Base-by-base conservation (phyloP, 1,139 yeast genomes). In the Barnettozyma hawaiiensis region DNA sequence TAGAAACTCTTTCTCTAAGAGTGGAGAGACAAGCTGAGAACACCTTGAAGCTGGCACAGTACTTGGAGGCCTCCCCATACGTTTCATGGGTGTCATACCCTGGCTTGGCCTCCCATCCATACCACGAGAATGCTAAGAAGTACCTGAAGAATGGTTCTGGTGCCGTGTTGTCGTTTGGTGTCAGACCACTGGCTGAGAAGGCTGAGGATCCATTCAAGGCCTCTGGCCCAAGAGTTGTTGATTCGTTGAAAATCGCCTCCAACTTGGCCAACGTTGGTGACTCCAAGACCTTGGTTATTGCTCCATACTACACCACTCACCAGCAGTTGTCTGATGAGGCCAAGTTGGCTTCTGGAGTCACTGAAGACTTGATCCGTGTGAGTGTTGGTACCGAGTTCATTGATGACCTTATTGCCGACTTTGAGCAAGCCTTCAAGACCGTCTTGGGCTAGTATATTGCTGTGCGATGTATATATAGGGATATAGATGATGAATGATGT, bases 251-350 rank as follows among this genome's bases (percentile, higher is more conserved):
- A 65, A 68, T 92, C 46, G 95, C 95, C 45, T 81, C 95, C 29
- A 86, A 89, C 70, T 76, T 92, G 63, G 97, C 98, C 46, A 92
- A 92, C 59, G 97, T 92, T 46, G 97, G 98, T 62, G 98, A 92
- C 62, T 79, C 90, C 41, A 92, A 90, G 71, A 86, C 97, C 35
- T 75, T 92, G 62, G 95, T 90, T 45, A 90, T 92, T 65, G 90
- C 96, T 47, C 98, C 97, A 52, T 89, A 81, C 72, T 87, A 76
- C 67, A 92, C 97, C 41, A 92, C 97, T 20, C 98, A 92, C 66
- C 87, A 87, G 63, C 97, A 92, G 70, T 76, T 92, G 61, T 64
- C 70, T 35, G 89, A 85, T 33, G 84, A 81, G 51, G 97, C 89
- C 68, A 87, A 85, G 69, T 46, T 67, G 40, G 78, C 81, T 14